A percentile compares a stretch with the other conserved stretches of the same genome.
Evolutionary conservation across 208 protist species (phyloP).

Genomic region (Acanthamoeba healyi): DNA sequence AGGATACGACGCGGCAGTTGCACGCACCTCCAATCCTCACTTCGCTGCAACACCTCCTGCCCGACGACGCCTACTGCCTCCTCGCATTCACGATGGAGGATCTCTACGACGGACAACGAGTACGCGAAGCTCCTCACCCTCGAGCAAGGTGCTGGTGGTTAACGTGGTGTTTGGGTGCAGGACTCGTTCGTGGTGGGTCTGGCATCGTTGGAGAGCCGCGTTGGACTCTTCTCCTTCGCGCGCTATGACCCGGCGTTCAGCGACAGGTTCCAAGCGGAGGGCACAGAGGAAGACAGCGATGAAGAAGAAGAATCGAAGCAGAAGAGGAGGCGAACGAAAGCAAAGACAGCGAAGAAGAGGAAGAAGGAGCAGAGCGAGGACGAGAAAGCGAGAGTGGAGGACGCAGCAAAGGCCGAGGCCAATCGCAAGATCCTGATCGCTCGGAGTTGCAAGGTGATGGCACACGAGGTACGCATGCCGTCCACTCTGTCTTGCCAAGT

Average conservation of each 20-base stretch:
- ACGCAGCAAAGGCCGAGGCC: not conserved
- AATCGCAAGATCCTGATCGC: not conserved
- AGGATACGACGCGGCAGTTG: not conserved
- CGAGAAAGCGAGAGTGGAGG: not conserved
- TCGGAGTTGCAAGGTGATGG: conserved; percentile 54
- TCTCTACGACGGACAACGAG: conserved; percentile 45
- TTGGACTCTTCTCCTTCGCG: conserved; percentile 60
- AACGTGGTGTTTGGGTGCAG: not conserved
- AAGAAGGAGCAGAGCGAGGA: not conserved
- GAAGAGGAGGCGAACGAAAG: not conserved
- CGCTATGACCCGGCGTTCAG: conserved; percentile 36
- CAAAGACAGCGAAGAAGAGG: not conserved
- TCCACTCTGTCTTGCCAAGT: not conserved
- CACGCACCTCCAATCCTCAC: conserved; percentile 35
- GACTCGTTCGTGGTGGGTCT: conserved; percentile 59
- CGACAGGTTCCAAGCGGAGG: not conserved
- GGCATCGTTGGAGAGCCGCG: conserved; percentile 43
- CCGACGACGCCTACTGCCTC: conserved; percentile 38
- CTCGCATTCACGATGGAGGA: conserved; percentile 65
- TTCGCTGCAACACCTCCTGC: conserved; percentile 43
- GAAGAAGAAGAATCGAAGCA: conserved; percentile 21
- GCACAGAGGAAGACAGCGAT: not conserved
- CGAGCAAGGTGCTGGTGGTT: no score
- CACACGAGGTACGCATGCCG: not conserved
- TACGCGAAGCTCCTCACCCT: not conserved